These are phyloP conservation scores for Tuber indicum DNA, from an alignment of 495 filamentous ascomycete species.

Conservation along the genomic window DNA sequence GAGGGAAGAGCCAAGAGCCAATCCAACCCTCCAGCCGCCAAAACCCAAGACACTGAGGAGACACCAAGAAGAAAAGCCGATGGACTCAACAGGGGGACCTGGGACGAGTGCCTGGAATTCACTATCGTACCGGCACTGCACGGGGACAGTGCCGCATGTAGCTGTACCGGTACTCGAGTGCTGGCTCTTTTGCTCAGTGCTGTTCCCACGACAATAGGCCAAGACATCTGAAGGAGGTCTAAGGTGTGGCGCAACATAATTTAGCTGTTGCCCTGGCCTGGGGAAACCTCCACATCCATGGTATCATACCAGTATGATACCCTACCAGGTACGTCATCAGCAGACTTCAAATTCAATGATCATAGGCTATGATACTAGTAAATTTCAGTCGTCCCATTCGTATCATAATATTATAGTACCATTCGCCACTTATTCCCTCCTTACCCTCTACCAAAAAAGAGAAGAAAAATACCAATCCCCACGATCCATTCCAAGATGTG, in stretches of 20 bases:
- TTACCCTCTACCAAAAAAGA: not conserved
- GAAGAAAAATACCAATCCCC: not conserved
- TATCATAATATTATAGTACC: no score
- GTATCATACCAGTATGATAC: no score
- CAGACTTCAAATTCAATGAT: not conserved
- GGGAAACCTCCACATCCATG: not conserved
- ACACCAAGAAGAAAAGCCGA: not conserved
- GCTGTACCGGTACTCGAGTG: not conserved
- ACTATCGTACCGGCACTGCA: not conserved
- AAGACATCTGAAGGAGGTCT: not conserved
- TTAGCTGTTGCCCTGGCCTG: not conserved
- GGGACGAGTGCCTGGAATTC: not conserved
- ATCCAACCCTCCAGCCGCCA: not conserved
- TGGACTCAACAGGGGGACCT: not conserved
- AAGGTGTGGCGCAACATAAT: conserved; percentile 1
- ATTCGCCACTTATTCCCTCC: not conserved
- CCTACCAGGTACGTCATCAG: not conserved
- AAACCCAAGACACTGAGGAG: not conserved
- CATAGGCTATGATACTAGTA: no score
- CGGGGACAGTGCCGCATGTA: not conserved
- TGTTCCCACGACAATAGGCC: not conserved
- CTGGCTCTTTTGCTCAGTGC: not conserved
- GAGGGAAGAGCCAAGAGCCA: not conserved
- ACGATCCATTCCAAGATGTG: conserved; percentile 21
- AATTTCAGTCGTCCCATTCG: no score